Base-by-base conservation (phyloP, 495 filamentous ascomycete species). In the Penicillium odoratum region DNA sequence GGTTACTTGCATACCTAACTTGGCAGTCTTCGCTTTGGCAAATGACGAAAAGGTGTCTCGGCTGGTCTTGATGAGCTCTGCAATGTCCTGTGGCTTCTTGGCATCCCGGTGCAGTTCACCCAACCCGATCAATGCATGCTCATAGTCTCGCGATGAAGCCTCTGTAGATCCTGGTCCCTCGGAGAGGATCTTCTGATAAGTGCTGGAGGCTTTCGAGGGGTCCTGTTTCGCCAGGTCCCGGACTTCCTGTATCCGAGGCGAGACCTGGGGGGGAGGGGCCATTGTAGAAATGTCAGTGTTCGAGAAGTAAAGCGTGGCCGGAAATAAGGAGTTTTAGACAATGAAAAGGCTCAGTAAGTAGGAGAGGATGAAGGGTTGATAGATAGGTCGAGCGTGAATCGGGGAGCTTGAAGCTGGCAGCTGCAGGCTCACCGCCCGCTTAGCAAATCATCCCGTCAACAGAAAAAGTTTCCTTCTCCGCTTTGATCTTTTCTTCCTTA, bases 21-120 rank as follows among this genome's bases (percentile, higher is more conserved):
- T 99, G 42, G 94, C 90, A 21, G 94, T 98, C 85, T 99, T 99
- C 60, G 94, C 95, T 79, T 97, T 97, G 57, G 94, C 93, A 70
- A 98, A 98, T 60, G 90, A 92, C 49, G 93, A 96, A 58, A 99
- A 85, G 26, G 91, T 88, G 63, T 90, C 89, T 63, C 93, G 85
- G 71, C 93, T 97, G 67, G 89, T 88, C 62, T 87, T 92, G 61
- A 99, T 89, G 64, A 99, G 84, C 60, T 92, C 89, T 49, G 94
- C 91, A 49, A 99, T 89, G 71, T 94, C 92, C 64, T 93, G 74
- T 63, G 89, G 77, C 75, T 92, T 91, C 76, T 90, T 92, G 69
- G 88, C 84, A 79, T 97, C 92, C 58, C 92, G 87, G 70, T 97
- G 94, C 59, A 97, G 78, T 83, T 96, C 88, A 58, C 94, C 94